phyloP scores from a whole-genome alignment of 106 monocot species.

The Ottelia alismoides region DNA sequence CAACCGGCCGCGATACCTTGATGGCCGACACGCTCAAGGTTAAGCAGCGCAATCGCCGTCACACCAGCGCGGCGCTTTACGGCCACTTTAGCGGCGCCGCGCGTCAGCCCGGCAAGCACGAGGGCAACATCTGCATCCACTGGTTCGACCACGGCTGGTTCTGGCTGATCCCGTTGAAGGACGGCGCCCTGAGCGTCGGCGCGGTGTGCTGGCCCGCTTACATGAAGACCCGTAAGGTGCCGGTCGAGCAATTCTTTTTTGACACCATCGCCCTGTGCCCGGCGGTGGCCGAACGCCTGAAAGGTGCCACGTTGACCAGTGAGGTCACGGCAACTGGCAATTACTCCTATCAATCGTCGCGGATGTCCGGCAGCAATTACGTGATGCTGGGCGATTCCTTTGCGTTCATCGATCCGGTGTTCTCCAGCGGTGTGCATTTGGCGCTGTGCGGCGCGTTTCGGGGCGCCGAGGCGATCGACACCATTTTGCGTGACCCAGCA shows the following conservation, averaged over 20 bases:
- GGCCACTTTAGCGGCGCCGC: not conserved
- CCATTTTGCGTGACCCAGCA: no score
- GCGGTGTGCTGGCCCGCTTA: not conserved
- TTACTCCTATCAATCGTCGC: not conserved
- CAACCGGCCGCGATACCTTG: not conserved
- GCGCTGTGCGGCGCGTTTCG: not conserved
- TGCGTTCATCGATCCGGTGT: not conserved
- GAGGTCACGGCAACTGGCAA: not conserved
- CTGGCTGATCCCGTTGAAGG: not conserved
- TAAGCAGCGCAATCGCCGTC: not conserved
- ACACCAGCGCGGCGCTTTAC: not conserved
- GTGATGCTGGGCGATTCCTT: not conserved
- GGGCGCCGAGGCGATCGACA: not conserved
- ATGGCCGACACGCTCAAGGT: not conserved
- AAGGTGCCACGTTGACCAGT: no score
- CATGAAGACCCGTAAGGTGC: not conserved
- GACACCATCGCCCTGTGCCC: not conserved
- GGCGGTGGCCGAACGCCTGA: not conserved
- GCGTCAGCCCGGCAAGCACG: not conserved
- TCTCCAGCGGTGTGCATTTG: not conserved
- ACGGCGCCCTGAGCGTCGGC: not conserved
- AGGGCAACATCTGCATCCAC: not conserved
- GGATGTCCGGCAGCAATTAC: not conserved
- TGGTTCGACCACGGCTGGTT: not conserved
- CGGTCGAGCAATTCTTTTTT: not conserved